Base-by-base conservation (phyloP, 2,329 filamentous ascomycete species). In the Sordariomycetes sp. region DNA sequence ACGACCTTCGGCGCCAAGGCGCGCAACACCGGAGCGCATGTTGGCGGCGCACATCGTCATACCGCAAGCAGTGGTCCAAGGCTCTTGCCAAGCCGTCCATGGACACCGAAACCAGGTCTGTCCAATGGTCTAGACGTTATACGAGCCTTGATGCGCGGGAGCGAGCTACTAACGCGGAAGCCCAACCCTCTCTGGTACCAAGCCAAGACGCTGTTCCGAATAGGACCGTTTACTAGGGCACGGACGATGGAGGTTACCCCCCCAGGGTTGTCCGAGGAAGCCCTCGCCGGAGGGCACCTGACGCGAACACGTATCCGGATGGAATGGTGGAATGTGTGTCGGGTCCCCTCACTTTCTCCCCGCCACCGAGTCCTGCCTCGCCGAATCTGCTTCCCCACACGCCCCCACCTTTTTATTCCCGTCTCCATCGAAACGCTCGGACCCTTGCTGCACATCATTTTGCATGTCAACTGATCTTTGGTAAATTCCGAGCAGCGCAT, bases 391-490 rank as follows among this genome's bases (percentile, higher is more conserved):
- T 45, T 32, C 34, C 34, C 52, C 25, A 53, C 28, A 53, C 25
- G 3, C 5, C 10, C 52, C 52, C 52, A 24, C 28, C 17, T 53
- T 36, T 34, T 8, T 53, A 25, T 52, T 52, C 50, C 32, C 24
- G 32, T 48, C 20, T 6, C 45, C 12, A 6, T 20, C 24, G 45
- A 10, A 20, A 36, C 55, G 48, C 55, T 52, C 50, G 48, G 55
- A 52, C 55, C 55, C 55, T 52, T 36, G 48, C 55, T 56, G 55
- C 55, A 56, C 55, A 56, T 56, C 55, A 56, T 56, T 56, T 52
- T 52, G 55, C 55, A 56, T 56, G 15, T 12, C 39, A 7, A 50
- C 45, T 50, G 45, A 50, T 50, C 45, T 50, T n/a, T 50, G 45
- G 45, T 50, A 20, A 20, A 22, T 22, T 3, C 39, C 39, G 39